Conservation (phyloP, 2,329 filamentous ascomycete species). For the Aschersonia sp. region DNA sequence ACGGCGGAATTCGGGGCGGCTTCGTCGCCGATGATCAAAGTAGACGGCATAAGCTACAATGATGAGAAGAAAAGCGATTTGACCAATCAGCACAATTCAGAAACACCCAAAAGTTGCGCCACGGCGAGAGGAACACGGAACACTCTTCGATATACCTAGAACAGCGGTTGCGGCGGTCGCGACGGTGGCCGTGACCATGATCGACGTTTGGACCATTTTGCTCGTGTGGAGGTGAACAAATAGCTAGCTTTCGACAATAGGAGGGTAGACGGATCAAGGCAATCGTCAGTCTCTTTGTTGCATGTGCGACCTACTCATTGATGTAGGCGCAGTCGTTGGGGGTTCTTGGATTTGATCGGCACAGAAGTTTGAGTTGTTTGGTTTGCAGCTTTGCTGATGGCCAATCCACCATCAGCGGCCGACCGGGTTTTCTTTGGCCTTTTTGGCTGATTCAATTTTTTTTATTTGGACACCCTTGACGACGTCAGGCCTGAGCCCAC, state of each 20-base stretch:
- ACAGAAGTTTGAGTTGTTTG: no score
- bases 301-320: no score
- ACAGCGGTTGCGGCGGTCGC: slow-evolving; percentile 45
- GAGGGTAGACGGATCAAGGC: no score
- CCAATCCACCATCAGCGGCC: slow-evolving; percentile 2
- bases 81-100: not conserved
- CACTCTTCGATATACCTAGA: slow-evolving; percentile 31
- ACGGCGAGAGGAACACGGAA: slow-evolving; percentile 7
- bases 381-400: slow-evolving; percentile 1
- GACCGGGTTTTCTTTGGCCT: not conserved
- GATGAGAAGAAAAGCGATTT: not conserved
- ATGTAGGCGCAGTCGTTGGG: no score
- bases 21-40: slow-evolving; percentile 54
- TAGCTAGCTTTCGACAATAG: no score
- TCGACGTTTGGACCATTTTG: slow-evolving; percentile 33
- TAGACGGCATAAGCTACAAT: slow-evolving; percentile 47
- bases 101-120: not conserved
- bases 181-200: slow-evolving; percentile 45
- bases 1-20: slow-evolving; percentile 50
- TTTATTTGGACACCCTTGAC: slow-evolving; percentile 4
- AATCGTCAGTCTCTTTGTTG: no score
- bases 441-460: not conserved
- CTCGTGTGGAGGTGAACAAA: no score
- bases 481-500: slow-evolving; percentile 3
- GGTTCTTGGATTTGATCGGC: no score